Evolutionary conservation across 2,329 filamentous ascomycete genomes (phyloP), one percentile per base, ranked within the genome.

Genomic region (Neoscytalidium dimidiatum): DNA sequence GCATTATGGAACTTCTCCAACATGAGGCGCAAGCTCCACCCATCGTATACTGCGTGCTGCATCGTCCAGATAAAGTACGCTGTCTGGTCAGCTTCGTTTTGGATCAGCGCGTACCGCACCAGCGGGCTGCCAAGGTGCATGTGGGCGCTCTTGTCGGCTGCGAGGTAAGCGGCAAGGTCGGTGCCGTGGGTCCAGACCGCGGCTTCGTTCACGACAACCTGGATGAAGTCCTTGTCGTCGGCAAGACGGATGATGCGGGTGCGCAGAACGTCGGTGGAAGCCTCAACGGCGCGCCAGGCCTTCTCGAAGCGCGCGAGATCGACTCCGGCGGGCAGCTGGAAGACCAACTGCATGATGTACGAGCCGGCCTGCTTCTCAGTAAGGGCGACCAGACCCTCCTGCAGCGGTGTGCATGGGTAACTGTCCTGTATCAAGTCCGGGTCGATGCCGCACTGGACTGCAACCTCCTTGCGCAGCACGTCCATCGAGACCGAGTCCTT

Each of bases 321-420:
- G 9, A 52, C 26, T 19, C 29, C 52, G 28, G 33, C 6, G 7
- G 71, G 71, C 26, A 80, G 68, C 5, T 69, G 68, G 5, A 73
- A 70, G 3, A 79, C 71, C 66, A 74, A 67, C 66, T 78, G 77
- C 14, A 77, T 76, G 17, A 79, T 72, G 65, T 79, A 80, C 0
- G 74, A 74, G 60, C 77, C 74, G 14, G 67, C 67, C 21, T 74
- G 75, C 60, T 76, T 79, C 14, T 72, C 73, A 1, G 76, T 78
- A 2, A 77, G 71, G 0, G 78, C 75, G 69, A 81, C 76, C 3
- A 81, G 70, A 6, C 75, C 75, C 69, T 80, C 78, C 64, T 81
- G 78, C 13, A 77, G 68, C 7, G 79, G 75, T 4, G 78, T 80
- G 64, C 78, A 80, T 26, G 77, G 77, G 63, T 79, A 80, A 0